Conservation (phyloP, 1,139 yeast genomes). For the Geotrichum siamense region DNA sequence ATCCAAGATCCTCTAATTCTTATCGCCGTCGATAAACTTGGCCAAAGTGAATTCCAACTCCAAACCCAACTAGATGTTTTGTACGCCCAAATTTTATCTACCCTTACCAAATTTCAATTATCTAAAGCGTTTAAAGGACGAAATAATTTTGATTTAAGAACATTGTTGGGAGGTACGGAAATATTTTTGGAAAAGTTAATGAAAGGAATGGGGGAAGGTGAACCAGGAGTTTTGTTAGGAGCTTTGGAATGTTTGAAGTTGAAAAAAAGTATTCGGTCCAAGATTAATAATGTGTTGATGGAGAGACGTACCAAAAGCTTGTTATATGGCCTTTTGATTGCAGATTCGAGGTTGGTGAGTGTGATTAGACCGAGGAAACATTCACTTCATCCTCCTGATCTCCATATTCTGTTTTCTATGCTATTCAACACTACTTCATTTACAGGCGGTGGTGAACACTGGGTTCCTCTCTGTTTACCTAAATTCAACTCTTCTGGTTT, state of each 20-base stretch:
- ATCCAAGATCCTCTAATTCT: slow-evolving; percentile 64
- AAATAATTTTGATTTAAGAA: slow-evolving; percentile 76
- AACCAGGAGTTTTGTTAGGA: slow-evolving; percentile 52
- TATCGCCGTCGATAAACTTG: slow-evolving; percentile 59
- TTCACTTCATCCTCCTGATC: slow-evolving; percentile 61
- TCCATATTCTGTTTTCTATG: slow-evolving; percentile 56
- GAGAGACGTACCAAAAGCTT: slow-evolving; percentile 41
- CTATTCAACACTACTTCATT: slow-evolving; percentile 49
- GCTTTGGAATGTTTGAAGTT: slow-evolving; percentile 54
- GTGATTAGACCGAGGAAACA: slow-evolving; percentile 58
- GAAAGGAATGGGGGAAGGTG: slow-evolving; percentile 45
- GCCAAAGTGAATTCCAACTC: slow-evolving; percentile 50
- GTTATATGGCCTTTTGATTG: slow-evolving; percentile 55
- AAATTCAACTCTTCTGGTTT: slow-evolving; percentile 85
- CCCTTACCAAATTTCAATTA: slow-evolving; percentile 70
- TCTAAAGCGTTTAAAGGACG: slow-evolving; percentile 59
- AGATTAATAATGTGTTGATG: slow-evolving; percentile 41
- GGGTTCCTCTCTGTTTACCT: slow-evolving; percentile 93
- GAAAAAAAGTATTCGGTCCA: slow-evolving; percentile 41
- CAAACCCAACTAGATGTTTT: slow-evolving; percentile 63
- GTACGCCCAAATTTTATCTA: slow-evolving; percentile 71
- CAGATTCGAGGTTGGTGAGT: slow-evolving; percentile 50
- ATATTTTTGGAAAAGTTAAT: slow-evolving; percentile 58
- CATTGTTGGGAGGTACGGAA: slow-evolving; percentile 59
- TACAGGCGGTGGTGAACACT: slow-evolving; percentile 60